phyloP scores from a whole-genome alignment of 1,284 basidiomycete genomes.

The Rhodotorula sp. region DNA sequence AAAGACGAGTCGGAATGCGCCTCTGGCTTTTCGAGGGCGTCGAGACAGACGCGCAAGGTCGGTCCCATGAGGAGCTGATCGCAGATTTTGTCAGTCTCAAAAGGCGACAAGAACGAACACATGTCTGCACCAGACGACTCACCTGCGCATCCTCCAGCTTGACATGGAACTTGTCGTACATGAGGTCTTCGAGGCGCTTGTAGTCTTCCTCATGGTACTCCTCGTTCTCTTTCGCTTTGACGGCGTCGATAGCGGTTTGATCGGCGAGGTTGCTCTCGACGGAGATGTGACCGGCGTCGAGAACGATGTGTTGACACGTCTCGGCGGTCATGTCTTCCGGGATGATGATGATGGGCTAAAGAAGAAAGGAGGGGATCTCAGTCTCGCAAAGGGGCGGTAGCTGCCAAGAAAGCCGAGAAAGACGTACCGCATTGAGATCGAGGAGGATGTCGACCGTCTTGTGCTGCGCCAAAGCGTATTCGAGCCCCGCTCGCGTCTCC shows the following conservation, averaged over 20 bases:
- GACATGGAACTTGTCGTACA: constrained; percentile 92
- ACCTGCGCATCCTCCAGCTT: constrained; percentile 88
- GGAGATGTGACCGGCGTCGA: constrained; percentile 96
- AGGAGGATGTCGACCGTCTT: constrained; percentile 95
- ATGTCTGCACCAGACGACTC: not conserved
- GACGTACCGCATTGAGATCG: constrained; percentile 76
- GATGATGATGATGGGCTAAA: constrained; percentile 83
- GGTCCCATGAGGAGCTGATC: constrained; percentile 83
- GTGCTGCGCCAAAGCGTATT: constrained; percentile 87
- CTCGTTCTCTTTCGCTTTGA: constrained; percentile 80
- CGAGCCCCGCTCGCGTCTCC: constrained; percentile 90
- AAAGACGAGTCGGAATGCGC: constrained; percentile 46
- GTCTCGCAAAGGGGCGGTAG: not conserved
- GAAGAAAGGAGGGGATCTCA: not conserved
- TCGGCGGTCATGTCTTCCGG: constrained; percentile 78
- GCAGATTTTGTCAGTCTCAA: not conserved
- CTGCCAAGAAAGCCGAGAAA: too few relatives aligned
- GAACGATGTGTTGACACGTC: constrained; percentile 79
- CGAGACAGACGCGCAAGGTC: constrained; percentile 75
- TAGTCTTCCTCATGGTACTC: constrained; percentile 89
- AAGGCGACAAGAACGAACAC: not conserved
- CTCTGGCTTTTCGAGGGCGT: constrained; percentile 59
- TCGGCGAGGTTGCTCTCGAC: constrained; percentile 87
- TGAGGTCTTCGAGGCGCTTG: constrained; percentile 79
- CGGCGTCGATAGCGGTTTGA: constrained; percentile 73